These are phyloP conservation scores for Aspergillus japonicus DNA, from an alignment of 2,329 filamentous ascomycete genomes.

Conservation along the genomic window DNA sequence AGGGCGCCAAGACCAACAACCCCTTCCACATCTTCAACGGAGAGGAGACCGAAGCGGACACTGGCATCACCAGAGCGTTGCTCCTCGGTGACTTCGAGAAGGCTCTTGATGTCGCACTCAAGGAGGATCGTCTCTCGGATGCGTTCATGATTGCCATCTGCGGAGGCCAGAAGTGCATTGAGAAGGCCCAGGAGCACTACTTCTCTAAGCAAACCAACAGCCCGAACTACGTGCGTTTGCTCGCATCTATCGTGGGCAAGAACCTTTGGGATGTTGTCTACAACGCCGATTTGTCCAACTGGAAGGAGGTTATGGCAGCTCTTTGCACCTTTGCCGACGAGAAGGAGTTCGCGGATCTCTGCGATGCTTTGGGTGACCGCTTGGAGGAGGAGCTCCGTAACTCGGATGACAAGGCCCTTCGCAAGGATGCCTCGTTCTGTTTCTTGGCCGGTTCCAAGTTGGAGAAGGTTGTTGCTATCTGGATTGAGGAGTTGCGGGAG, in stretches of 20 bases:
- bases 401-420: constrained; percentile 56
- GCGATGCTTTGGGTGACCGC: constrained; percentile 89
- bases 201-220: constrained; percentile 76
- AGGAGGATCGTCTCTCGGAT: constrained; percentile 87
- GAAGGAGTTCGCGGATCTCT: constrained; percentile 88
- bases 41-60: constrained; percentile 79
- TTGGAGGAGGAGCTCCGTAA: constrained; percentile 66
- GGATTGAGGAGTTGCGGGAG: constrained; percentile 86
- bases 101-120: constrained; percentile 83
- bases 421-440: constrained; percentile 94
- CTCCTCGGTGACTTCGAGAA: constrained; percentile 89
- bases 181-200: constrained; percentile 91
- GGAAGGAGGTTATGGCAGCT: constrained; percentile 96
- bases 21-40: constrained; percentile 89
- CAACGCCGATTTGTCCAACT: constrained; percentile 87
- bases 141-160: constrained; percentile 98
- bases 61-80: constrained; percentile 79
- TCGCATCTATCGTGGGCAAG: constrained; percentile 90
- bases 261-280: constrained; percentile 98
- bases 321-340: constrained; percentile 94
- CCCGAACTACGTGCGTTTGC: constrained; percentile 86
- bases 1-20: constrained; percentile 88
- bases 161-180: constrained; percentile 86
- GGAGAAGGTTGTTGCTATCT: constrained; percentile 94
- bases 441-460: constrained; percentile 94